Conservation (phyloP, 2,329 filamentous ascomycete genomes). For the Pseudogymnoascus sp. region DNA sequence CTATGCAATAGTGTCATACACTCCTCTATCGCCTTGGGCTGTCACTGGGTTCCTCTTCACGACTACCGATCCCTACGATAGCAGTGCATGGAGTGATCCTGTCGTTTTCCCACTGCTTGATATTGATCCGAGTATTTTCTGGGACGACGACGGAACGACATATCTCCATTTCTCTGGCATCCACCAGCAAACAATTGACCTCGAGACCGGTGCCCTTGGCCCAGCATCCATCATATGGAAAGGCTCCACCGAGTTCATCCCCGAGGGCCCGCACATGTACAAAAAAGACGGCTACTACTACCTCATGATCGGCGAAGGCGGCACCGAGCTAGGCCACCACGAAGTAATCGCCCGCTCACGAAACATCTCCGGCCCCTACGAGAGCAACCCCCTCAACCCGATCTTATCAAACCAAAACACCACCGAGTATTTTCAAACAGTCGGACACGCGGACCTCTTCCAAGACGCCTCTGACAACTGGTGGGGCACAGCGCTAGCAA, state of each 20-base stretch:
- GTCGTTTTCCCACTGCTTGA: constrained; percentile 33
- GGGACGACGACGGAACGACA: constrained; percentile 32
- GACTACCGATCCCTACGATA: constrained; percentile 33
- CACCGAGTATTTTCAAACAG: constrained; percentile 39
- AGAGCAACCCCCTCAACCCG: constrained; percentile 35
- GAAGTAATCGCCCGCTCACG: constrained; percentile 37
- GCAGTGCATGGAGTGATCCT: constrained; percentile 35
- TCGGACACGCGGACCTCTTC: constrained; percentile 50
- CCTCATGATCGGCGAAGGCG: constrained; percentile 42
- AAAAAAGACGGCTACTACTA: constrained; percentile 41
- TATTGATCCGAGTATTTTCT: constrained; percentile 43
- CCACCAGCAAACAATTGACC: constrained; percentile 17
- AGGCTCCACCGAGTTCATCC: constrained; percentile 19
- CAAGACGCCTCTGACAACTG: constrained; percentile 39
- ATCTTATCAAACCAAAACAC: constrained; percentile 36
- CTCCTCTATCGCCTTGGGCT: not conserved
- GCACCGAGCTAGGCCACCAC: constrained; percentile 35
- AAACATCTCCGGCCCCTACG: constrained; percentile 36
- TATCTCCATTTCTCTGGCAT: constrained; percentile 28
- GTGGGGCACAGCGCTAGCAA: constrained; percentile 43
- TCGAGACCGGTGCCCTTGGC: constrained; percentile 20
- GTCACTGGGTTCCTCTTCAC: constrained; percentile 34
- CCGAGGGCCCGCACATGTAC: constrained; percentile 39
- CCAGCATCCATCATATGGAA: constrained; percentile 25
- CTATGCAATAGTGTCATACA: constrained; percentile 31